Evolutionary conservation across 805 yeast genomes (phyloP).

Genomic region (Yarrowia yakushimensis): DNA sequence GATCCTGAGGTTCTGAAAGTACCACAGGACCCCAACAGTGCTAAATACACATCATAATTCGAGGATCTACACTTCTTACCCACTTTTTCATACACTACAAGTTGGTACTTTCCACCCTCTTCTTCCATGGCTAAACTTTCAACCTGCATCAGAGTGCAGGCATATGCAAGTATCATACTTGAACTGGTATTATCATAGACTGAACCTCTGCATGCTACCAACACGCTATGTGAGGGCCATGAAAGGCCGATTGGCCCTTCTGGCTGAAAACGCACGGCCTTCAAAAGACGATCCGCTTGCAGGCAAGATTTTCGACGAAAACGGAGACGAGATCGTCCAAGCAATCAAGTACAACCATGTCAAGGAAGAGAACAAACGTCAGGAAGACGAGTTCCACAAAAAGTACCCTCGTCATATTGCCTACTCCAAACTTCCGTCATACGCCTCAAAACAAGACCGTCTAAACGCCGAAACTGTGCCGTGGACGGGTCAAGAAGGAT

Average conservation of each 20-base stretch:
- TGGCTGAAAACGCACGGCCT: conserved; percentile 45
- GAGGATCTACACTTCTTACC: too few species aligned
- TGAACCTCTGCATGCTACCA: background rate
- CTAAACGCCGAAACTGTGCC: conserved; percentile 52
- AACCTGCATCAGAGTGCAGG: too few species aligned
- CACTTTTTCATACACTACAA: too few species aligned
- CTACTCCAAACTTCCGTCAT: conserved; percentile 43
- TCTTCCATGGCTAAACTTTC: too few species aligned
- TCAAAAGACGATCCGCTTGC: conserved; percentile 39
- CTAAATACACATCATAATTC: too few species aligned
- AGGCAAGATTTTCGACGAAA: conserved; percentile 32
- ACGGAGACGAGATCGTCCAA: background rate
- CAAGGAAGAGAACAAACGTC: conserved; percentile 30
- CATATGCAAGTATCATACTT: background rate
- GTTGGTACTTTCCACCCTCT: too few species aligned
- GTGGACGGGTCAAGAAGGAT: conserved; percentile 58
- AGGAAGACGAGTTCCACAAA: conserved; percentile 40
- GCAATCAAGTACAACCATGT: background rate
- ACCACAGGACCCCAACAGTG: too few species aligned
- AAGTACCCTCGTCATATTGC: conserved; percentile 44
- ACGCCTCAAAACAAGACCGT: conserved; percentile 45
- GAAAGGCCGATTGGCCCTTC: conserved; percentile 41
- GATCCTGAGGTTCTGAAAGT: too few species aligned
- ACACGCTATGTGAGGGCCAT: conserved; percentile 32
- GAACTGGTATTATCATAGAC: too few species aligned